Conservation (phyloP, 2,329 filamentous ascomycete species). For the Diaporthe citriasiana region DNA sequence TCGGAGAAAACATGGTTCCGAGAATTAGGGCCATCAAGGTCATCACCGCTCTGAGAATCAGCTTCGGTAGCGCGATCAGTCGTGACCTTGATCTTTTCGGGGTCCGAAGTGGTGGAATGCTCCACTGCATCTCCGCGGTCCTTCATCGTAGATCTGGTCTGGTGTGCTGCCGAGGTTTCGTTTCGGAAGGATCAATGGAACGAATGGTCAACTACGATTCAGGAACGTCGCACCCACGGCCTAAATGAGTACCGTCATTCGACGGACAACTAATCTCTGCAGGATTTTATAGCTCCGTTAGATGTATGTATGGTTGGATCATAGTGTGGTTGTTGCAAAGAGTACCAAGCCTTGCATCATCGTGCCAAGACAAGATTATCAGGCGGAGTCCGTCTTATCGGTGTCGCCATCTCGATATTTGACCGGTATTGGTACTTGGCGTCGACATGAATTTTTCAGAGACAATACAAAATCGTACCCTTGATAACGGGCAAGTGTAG, state of each 20-base stretch:
- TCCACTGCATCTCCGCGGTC: not conserved
- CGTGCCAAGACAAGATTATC: conserved; percentile 11
- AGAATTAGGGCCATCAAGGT: not conserved
- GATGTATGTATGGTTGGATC: conserved; percentile 27
- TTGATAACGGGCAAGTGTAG: conserved; percentile 12
- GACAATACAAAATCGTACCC: not conserved
- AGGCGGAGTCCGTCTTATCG: conserved; percentile 24
- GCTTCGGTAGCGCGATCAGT: not conserved
- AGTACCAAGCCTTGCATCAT: conserved; percentile 39
- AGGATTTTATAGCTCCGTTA: conserved; percentile 17
- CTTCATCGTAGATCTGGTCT: conserved; percentile 1
- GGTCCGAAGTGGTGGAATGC: not conserved
- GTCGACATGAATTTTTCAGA: not conserved
- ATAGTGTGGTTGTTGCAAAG: conserved; percentile 34
- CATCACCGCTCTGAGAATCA: conserved; percentile 1
- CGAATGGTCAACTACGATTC: not conserved
- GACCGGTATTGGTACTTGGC: conserved; percentile 18
- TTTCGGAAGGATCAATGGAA: not conserved
- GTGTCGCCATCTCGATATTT: conserved; percentile 15
- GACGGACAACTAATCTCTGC: conserved; percentile 39
- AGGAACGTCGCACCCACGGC: not conserved
- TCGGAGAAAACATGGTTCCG: conserved; percentile 63
- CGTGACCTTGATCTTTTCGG: conserved; percentile 21
- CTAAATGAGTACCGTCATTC: not conserved
- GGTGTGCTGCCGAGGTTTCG: not conserved